These are phyloP conservation scores for Saturnispora ahearnii DNA, from an alignment of 805 yeast species.

Conservation along the genomic window DNA sequence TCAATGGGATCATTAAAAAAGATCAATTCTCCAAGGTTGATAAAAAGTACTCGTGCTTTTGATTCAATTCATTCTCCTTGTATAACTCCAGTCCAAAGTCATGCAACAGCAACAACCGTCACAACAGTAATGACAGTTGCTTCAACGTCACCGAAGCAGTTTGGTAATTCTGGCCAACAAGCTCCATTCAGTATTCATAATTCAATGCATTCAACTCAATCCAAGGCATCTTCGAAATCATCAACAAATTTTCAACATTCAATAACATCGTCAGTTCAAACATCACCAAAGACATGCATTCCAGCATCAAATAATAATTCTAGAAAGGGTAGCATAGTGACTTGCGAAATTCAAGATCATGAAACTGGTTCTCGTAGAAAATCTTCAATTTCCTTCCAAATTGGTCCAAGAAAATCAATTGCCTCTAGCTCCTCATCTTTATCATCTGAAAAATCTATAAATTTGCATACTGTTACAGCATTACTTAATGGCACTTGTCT, in stretches of 20 bases:
- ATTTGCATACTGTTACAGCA: not conserved
- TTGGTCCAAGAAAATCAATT: conserved; percentile 13
- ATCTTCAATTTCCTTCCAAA: conserved; percentile 23
- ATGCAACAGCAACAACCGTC: conserved; percentile 12
- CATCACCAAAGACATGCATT: not conserved
- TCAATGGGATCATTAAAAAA: conserved; percentile 5
- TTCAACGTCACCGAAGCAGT: conserved; percentile 6
- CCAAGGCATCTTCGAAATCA: conserved; percentile 2
- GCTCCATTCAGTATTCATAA: not conserved
- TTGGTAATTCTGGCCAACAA: not conserved
- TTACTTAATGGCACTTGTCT: not conserved
- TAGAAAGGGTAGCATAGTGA: conserved; percentile 9
- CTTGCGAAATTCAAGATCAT: conserved; percentile 20
- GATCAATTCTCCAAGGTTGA: conserved; percentile 5
- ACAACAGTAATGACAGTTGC: conserved; percentile 10
- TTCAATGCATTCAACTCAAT: conserved; percentile 8
- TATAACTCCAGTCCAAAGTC: conserved; percentile 12
- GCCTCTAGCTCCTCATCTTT: conserved; percentile 13
- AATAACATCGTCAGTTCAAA: conserved; percentile 11
- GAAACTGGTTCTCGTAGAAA: conserved; percentile 20
- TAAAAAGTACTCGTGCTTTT: not conserved
- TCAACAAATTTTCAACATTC: not conserved
- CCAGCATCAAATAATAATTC: not conserved
- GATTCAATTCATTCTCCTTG: conserved; percentile 12
- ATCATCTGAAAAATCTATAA: conserved; percentile 4